Conservation (phyloP, 2,329 filamentous ascomycete genomes). For the Davidsoniella neocaledoniae region DNA sequence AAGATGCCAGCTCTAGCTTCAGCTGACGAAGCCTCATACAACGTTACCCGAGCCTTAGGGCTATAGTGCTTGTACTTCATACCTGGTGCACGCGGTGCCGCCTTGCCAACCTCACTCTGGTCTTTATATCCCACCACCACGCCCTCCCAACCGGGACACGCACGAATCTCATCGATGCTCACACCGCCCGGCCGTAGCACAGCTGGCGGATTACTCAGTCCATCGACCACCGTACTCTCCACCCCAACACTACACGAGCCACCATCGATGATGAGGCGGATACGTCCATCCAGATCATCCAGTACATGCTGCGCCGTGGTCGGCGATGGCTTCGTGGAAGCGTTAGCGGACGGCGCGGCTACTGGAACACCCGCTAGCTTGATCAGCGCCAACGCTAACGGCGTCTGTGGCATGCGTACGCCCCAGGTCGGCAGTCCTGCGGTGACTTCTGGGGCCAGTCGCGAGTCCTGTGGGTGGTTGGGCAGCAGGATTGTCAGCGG, state of each 20-base stretch:
- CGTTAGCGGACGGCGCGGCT: slow-evolving; percentile 86
- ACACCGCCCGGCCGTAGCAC: slow-evolving; percentile 79
- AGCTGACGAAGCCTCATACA: slow-evolving; percentile 48
- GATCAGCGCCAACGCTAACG: slow-evolving; percentile 79
- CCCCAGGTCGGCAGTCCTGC: slow-evolving; percentile 74
- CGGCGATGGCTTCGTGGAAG: slow-evolving; percentile 80
- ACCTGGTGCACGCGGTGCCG: slow-evolving; percentile 68
- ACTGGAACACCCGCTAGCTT: slow-evolving; percentile 60
- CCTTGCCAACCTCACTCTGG: slow-evolving; percentile 43
- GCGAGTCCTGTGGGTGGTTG: slow-evolving; percentile 44
- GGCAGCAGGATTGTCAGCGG: slow-evolving; percentile 82
- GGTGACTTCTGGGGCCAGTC: slow-evolving; percentile 79
- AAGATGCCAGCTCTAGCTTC: slow-evolving; percentile 22
- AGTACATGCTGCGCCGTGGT: slow-evolving; percentile 80
- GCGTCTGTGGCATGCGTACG: slow-evolving; percentile 64
- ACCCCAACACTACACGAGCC: slow-evolving; percentile 77
- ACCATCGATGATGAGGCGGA: slow-evolving; percentile 77
- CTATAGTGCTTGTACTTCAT: slow-evolving; percentile 99
- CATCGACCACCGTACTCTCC: slow-evolving; percentile 93
- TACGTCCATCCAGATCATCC: slow-evolving; percentile 66
- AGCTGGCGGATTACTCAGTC: slow-evolving; percentile 61
- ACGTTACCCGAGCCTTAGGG: slow-evolving; percentile 67
- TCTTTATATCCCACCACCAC: slow-evolving; percentile 69
- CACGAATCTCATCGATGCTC: slow-evolving; percentile 59
- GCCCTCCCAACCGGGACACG: slow-evolving; percentile 64